Base-by-base conservation (phyloP, 2,329 filamentous ascomycete genomes). In the Elsinoe australis region DNA sequence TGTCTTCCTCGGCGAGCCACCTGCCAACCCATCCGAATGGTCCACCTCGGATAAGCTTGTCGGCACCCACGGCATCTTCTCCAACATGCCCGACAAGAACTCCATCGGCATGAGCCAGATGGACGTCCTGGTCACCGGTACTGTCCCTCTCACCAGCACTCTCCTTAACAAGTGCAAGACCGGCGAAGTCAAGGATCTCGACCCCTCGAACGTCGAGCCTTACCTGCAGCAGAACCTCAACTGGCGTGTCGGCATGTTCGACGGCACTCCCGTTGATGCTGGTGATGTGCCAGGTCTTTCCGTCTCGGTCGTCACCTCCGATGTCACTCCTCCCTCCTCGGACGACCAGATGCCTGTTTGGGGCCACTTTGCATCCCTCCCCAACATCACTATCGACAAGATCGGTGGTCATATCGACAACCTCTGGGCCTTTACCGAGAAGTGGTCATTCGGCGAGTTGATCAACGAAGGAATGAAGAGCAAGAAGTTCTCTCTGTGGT, bases 1-100 rank as follows among this genome's bases (percentile, higher is more conserved):
- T 59, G 68, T 89, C 51, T 89, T 88, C 64, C 60, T 87, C 1
- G 84, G 80, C 0, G 60, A 71, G 2, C 67, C 58, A 17, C 50
- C 73, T 0, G 54, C 58, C 2, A 67, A 79, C 31, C 57, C 68
- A 1, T 53, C 54, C 4, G 56, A 61, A 0, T 85, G 82, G 81
- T 59, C 70, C 1, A 60, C 61, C 32, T 71, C 75, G 0, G 58
- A 65, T 1, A 80, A 76, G 52, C 70, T 83, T 7, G 71, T 83
- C 2, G 83, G 83, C 2, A 76, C 75, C 0, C 73, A 82, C 54
- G 75, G 73, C 12, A 61, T 72, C 2, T 69, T 74, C 50, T 59
- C 63, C 14, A 62, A 59, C 24, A 39, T 61, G 31, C 53, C 55
- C 0, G 52, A 49, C 10, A 42, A 42, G 12, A 44, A 44, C 29